Conservation (phyloP, 495 filamentous ascomycete species). For the Penicillium lagena region DNA sequence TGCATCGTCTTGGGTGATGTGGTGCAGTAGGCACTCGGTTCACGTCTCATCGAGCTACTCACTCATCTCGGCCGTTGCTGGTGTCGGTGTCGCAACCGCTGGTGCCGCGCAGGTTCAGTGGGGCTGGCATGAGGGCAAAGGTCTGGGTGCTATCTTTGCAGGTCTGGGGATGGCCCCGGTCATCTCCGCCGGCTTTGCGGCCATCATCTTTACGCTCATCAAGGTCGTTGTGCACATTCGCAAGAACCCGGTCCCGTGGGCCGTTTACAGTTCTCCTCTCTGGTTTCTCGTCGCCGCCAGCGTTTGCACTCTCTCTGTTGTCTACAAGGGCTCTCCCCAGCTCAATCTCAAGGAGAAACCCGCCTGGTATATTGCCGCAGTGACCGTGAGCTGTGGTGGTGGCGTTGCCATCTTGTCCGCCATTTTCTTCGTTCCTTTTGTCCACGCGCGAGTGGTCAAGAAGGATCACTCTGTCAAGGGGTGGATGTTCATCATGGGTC, state of each 20-base stretch:
- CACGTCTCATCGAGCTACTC: constrained; percentile 63
- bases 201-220: constrained; percentile 55
- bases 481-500: constrained; percentile 47
- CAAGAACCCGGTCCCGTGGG: constrained; percentile 49
- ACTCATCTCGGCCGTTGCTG: constrained; percentile 55
- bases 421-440: constrained; percentile 55
- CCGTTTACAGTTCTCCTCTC: constrained; percentile 51
- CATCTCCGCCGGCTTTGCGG: constrained; percentile 50
- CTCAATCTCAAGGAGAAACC: constrained; percentile 51
- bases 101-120: constrained; percentile 52
- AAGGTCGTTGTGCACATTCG: constrained; percentile 52
- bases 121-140: constrained; percentile 56
- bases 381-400: constrained; percentile 47
- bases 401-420: constrained; percentile 45
- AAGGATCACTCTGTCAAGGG: constrained; percentile 47
- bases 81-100: constrained; percentile 55
- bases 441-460: constrained; percentile 48
- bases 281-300: constrained; percentile 54
- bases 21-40: constrained; percentile 54
- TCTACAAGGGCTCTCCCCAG: constrained; percentile 58
- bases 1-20: constrained; percentile 53
- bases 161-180: constrained; percentile 54
- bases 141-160: constrained; percentile 55
- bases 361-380: constrained; percentile 45
- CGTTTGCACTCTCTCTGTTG: constrained; percentile 54